phyloP scores from a whole-genome alignment of 2,329 filamentous ascomycete genomes.

The Hypoxylon sp. region DNA sequence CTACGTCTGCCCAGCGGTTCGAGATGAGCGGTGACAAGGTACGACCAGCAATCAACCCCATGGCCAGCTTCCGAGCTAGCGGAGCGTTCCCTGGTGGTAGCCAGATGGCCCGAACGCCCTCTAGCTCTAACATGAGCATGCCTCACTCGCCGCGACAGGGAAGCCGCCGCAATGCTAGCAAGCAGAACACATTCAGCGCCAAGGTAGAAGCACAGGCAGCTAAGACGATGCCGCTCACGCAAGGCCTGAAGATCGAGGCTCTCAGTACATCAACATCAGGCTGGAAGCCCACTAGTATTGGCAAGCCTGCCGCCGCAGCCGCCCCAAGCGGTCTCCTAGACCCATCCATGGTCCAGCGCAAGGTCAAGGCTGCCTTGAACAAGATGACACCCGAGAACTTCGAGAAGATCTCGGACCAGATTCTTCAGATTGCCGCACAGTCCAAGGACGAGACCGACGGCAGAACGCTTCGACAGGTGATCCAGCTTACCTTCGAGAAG shows the following conservation, averaged over 20 bases:
- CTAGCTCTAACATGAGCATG: constrained; percentile 63
- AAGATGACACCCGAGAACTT: constrained; percentile 99
- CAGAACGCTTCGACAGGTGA: constrained; percentile 94
- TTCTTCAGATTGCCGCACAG: constrained; percentile 89
- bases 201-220: constrained; percentile 74
- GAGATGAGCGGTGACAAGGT: constrained; percentile 64
- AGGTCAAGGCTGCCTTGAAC: constrained; percentile 98
- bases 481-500: constrained; percentile 99
- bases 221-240: constrained; percentile 92
- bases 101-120: constrained; percentile 72
- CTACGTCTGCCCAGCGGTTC: constrained; percentile 81
- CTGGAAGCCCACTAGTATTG: constrained; percentile 87
- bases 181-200: constrained; percentile 62
- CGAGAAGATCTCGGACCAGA: constrained; percentile 80
- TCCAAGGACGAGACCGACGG: constrained; percentile 96
- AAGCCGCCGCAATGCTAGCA: constrained; percentile 72
- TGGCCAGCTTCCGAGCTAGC: constrained; percentile 69
- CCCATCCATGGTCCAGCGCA: constrained; percentile 93
- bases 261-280: constrained; percentile 77
- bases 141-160: constrained; percentile 77
- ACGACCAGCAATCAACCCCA: constrained; percentile 60
- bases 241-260: constrained; percentile 81
- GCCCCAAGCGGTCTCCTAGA: constrained; percentile 69
- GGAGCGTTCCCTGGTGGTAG: constrained; percentile 69
- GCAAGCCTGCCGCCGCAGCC: constrained; percentile 52